phyloP scores from a whole-genome alignment of 1,284 basidiomycete genomes.

The Fomitopsis pinicola region DNA sequence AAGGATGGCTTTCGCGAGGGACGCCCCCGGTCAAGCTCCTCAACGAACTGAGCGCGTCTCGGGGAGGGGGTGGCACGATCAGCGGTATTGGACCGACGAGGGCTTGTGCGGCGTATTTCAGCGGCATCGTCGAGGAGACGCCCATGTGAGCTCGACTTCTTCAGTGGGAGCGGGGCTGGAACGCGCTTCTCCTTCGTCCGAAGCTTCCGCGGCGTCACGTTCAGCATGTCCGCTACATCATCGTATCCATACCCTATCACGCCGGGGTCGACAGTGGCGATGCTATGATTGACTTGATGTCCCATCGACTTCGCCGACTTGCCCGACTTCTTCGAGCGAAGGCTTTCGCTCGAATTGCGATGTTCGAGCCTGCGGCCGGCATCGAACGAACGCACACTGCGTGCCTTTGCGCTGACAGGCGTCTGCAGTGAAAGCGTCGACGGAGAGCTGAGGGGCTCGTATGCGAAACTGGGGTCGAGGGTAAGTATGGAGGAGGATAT shows the following conservation, averaged over 20 bases:
- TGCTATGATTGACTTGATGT: constrained; percentile 15
- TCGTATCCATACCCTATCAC: constrained; percentile 10
- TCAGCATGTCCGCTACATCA: not conserved
- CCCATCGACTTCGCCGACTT: constrained; percentile 20
- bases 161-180: constrained; percentile 30
- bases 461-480: not conserved
- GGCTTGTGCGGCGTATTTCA: constrained; percentile 15
- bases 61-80: not conserved
- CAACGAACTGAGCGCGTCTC: constrained; percentile 14
- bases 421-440: constrained; percentile 3
- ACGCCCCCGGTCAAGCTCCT: constrained; percentile 37
- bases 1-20: constrained; percentile 41
- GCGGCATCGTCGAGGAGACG: constrained; percentile 23
- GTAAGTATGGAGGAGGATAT: constrained; percentile 5
- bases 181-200: constrained; percentile 42
- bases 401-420: constrained; percentile 13
- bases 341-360: constrained; percentile 35
- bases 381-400: constrained; percentile 16
- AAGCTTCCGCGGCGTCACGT: constrained; percentile 8
- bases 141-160: constrained; percentile 31
- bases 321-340: constrained; percentile 37
- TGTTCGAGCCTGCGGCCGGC: constrained; percentile 15
- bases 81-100: constrained; percentile 12
- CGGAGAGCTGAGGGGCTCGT: constrained; percentile 5
- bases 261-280: constrained; percentile 6